phyloP scores from a whole-genome alignment of 176 grass and related monocot genomes.

The Dactylis glomerata region DNA sequence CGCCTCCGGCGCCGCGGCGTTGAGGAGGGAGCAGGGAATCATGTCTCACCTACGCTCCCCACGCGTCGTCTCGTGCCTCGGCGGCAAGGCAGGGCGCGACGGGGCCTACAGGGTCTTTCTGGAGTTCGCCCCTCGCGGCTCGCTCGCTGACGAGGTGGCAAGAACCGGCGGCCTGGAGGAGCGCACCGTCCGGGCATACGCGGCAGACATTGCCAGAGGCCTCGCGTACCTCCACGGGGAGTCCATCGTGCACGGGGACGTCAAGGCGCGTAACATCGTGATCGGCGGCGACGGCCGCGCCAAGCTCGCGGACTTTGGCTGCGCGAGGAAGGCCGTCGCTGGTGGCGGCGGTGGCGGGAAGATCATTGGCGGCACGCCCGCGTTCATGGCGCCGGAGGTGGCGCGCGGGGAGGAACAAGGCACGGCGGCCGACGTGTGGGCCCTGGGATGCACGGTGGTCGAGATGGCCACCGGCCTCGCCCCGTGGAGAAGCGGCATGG shows the following conservation, averaged over 20 bases:
- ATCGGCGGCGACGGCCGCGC: constrained; percentile 52
- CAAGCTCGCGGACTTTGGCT: constrained; percentile 82
- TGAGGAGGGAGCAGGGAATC: constrained; percentile 44
- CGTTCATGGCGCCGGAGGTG: constrained; percentile 92
- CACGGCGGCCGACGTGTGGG: constrained; percentile 54
- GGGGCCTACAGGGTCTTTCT: constrained; percentile 31
- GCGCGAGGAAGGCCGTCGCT: not conserved
- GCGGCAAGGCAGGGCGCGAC: not conserved
- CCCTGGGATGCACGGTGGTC: constrained; percentile 57
- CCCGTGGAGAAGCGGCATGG: constrained; percentile 33
- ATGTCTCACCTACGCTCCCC: constrained; percentile 25
- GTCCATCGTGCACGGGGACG: constrained; percentile 64
- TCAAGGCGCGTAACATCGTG: constrained; percentile 72
- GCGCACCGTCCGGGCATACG: not conserved
- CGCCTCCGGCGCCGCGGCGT: not conserved
- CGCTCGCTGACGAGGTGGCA: constrained; percentile 28
- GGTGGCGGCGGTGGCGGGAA: not conserved
- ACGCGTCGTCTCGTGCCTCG: constrained; percentile 26
- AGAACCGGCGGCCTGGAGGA: constrained; percentile 16
- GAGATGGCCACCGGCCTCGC: constrained; percentile 63
- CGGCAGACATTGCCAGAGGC: constrained; percentile 40
- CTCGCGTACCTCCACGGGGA: constrained; percentile 56
- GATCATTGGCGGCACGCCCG: constrained; percentile 57
- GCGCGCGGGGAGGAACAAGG: constrained; percentile 47
- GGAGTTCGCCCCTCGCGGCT: constrained; percentile 45